Evolutionary conservation across 2,329 filamentous ascomycete genomes (phyloP).

Genomic region (Huntiella omanensis): DNA sequence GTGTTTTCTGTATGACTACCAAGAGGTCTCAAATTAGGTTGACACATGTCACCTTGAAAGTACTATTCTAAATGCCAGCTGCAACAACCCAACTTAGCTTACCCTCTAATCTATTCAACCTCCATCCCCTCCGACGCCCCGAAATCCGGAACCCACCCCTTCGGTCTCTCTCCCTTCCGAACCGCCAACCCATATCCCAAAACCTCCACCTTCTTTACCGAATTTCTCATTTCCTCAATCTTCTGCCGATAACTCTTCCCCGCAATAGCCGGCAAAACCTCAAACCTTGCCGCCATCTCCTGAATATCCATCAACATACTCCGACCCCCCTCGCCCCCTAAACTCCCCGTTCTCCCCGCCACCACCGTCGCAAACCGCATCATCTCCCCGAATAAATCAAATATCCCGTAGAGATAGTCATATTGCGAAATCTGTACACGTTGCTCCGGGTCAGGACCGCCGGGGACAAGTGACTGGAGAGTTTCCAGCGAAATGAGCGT

Average conservation of each 20-base stretch:
- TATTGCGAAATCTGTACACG: slow-evolving; percentile 41
- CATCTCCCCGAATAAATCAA: slow-evolving; percentile 86
- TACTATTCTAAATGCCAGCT: no score
- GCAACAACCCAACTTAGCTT: no score
- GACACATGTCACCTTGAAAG: no score
- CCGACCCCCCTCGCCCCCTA: slow-evolving; percentile 23
- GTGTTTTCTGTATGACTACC: no score
- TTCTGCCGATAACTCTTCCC: slow-evolving; percentile 52
- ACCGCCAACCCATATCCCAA: slow-evolving; percentile 77
- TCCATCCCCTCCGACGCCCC: background rate
- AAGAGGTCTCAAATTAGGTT: no score
- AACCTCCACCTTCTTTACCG: slow-evolving; percentile 85
- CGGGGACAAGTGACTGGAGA: slow-evolving; percentile 29
- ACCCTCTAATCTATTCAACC: background rate
- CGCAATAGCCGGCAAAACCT: slow-evolving; percentile 45
- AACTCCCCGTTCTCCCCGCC: slow-evolving; percentile 52
- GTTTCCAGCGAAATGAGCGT: slow-evolving; percentile 51
- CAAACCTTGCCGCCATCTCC: slow-evolving; percentile 55
- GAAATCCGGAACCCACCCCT: slow-evolving; percentile 73
- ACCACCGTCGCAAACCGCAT: slow-evolving; percentile 91
- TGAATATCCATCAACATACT: slow-evolving; percentile 69
- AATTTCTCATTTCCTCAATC: slow-evolving; percentile 67
- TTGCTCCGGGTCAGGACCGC: slow-evolving; percentile 20
- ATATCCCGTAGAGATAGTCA: slow-evolving; percentile 80
- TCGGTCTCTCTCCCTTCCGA: slow-evolving; percentile 70